Conservation (phyloP, 306 rosid species). For the Fragaria iinumae region DNA sequence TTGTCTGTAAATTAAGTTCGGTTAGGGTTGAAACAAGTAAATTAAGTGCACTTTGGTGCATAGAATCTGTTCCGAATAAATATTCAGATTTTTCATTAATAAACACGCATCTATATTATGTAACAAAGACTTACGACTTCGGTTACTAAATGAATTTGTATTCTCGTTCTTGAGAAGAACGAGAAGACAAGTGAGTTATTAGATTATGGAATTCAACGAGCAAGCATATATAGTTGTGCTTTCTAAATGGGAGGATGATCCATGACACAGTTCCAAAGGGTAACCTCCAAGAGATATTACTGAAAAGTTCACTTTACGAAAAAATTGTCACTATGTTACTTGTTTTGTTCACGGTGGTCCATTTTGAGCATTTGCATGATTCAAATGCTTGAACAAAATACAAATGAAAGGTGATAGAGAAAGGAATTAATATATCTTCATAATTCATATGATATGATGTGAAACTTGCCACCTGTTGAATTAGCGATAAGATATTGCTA, state of each 20-base stretch:
- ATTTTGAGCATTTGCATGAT: slow-evolving; percentile 25
- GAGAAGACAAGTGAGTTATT: neutral
- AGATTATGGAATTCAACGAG: too few relatives aligned
- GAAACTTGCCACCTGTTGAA: slow-evolving; percentile 29
- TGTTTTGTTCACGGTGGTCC: slow-evolving; percentile 50
- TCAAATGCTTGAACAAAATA: neutral
- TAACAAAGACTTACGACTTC: too few relatives aligned
- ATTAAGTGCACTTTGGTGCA: too few relatives aligned
- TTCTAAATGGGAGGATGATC: neutral
- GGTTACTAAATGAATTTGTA: too few relatives aligned
- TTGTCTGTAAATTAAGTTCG: neutral
- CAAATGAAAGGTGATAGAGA: neutral
- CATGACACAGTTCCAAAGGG: slow-evolving; percentile 10
- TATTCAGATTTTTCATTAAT: too few relatives aligned
- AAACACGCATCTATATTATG: too few relatives aligned
- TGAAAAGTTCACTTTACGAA: slow-evolving; percentile 29
- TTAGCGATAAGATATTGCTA: slow-evolving; percentile 39
- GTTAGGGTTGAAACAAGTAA: too few relatives aligned
- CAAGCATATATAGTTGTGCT: neutral
- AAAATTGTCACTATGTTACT: slow-evolving; percentile 38
- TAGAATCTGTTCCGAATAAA: too few relatives aligned
- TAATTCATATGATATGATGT: neutral
- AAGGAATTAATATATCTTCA: neutral
- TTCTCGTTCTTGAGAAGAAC: too few relatives aligned
- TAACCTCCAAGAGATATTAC: slow-evolving; percentile 40